Conservation (phyloP, 2,329 filamentous ascomycete species). For the Diaporthe sp. region DNA sequence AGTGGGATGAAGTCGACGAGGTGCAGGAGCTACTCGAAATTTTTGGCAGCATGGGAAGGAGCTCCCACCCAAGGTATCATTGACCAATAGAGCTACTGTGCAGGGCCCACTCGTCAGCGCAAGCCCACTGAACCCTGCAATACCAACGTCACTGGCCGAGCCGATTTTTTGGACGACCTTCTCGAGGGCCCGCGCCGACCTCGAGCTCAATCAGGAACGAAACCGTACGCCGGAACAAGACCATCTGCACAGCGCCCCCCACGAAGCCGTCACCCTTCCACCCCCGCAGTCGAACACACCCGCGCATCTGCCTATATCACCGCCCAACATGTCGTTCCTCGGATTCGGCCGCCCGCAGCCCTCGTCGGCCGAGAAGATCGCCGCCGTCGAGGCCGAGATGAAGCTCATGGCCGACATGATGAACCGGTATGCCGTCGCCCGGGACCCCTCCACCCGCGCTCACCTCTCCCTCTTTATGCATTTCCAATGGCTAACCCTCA, state of each 20-base stretch:
- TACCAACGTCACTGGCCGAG: slow-evolving; percentile 40
- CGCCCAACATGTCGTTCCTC: slow-evolving; percentile 48
- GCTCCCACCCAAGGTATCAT: slow-evolving; percentile 13
- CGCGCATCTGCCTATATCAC: slow-evolving; percentile 27
- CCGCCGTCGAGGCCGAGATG: slow-evolving; percentile 95
- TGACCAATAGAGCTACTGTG: slow-evolving; percentile 26
- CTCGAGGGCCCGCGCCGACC: not conserved
- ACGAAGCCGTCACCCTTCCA: not conserved
- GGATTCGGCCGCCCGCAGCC: slow-evolving; percentile 75
- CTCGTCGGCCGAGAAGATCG: slow-evolving; percentile 96
- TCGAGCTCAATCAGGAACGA: slow-evolving; percentile 30
- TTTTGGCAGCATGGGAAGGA: slow-evolving; percentile 16
- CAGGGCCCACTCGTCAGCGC: not conserved
- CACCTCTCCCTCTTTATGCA: too few relatives aligned
- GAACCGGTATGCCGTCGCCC: slow-evolving; percentile 78
- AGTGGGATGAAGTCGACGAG: not conserved
- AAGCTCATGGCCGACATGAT: slow-evolving; percentile 99
- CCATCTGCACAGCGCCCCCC: slow-evolving; percentile 1
- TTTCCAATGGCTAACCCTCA: not conserved
- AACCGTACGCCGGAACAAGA: slow-evolving; percentile 14
- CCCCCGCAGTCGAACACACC: not conserved
- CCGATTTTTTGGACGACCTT: slow-evolving; percentile 38
- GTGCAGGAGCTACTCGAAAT: slow-evolving; percentile 31
- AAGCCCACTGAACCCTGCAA: slow-evolving; percentile 31
- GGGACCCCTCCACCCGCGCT: not conserved